Percentiles rank a stretch among this genome's conserved stretches.
These are phyloP conservation scores for Deakozyma indianensis DNA, from an alignment of 805 yeast species.

Conservation along the genomic window DNA sequence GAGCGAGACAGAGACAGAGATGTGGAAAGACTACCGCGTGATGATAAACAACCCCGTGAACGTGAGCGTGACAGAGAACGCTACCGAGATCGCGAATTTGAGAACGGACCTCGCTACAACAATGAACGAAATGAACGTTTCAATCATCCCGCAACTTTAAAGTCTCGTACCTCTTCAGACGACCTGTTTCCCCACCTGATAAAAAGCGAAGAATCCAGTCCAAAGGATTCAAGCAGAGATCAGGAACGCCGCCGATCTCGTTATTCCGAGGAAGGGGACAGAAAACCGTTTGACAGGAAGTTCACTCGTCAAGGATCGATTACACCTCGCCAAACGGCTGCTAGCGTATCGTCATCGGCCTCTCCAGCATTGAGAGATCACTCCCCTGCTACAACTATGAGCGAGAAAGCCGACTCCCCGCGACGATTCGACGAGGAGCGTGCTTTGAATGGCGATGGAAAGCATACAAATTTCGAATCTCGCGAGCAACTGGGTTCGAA, in stretches of 20 bases:
- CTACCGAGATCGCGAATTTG: slow-evolving; percentile 1
- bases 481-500: too few species aligned
- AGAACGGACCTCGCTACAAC: too few species aligned
- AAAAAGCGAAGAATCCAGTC: background rate
- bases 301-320: background rate
- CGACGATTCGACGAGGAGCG: too few species aligned
- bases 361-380: background rate
- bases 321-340: too few species aligned
- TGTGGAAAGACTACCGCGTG: too few species aligned
- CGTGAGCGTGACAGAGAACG: too few species aligned
- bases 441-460: too few species aligned
- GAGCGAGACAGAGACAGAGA: too few species aligned
- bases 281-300: background rate
- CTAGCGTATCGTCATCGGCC: background rate
- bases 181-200: background rate
- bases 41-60: too few species aligned
- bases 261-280: background rate
- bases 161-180: background rate
- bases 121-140: background rate
- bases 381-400: background rate
- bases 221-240: background rate
- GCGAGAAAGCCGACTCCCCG: background rate
- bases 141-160: background rate
- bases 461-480: too few species aligned
- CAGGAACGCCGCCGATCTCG: background rate